Evolutionary conservation across 768 basidiomycete species (phyloP), one percentile per base, ranked within the genome.

Genomic region (Hygrocybe coccinea): DNA sequence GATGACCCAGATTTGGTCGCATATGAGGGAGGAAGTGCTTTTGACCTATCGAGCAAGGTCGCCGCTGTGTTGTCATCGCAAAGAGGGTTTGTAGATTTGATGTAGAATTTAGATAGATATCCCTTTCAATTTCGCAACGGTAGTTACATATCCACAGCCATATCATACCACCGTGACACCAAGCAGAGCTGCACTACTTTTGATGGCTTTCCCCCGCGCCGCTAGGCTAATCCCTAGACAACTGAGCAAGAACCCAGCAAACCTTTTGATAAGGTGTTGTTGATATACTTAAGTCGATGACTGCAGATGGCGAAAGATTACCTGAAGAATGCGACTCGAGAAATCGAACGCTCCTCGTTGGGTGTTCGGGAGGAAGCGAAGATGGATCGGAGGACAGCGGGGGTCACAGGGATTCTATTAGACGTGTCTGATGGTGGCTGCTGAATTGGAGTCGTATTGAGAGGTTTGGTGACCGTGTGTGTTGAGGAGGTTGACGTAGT

Each of bases 241-340:
- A 66, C 91, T 92, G 44, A 93, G 68, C 50, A 93, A 64, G 64
- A 91, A 93, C 1, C 89, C 91, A 2, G 87, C 76, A 67, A 93
- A 93, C 56, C 90, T 92, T 24, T 44, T 21, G 22, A 35, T 41
- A 35, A 22, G 17, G 24, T 12, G 54, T 35, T 37, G 12, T 24
- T 55, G 19, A 52, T 19, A 35, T n/a, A n/a, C n/a, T 22, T 51
- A 56, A 17, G 47, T 45, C 50, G 46, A 17, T 29, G 22, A 17
- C 17, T 22, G 39, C 49, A 17, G 43, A 17, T 52, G 17, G 50
- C 52, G 33, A 52, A 54, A 54, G 51, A 64, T 45, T 67, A 88
- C 90, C 91, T 81, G 69, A 92, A 92, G 75, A 93, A 93, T 29
- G 91, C 90, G 50, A 90, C 78, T 12, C 89, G 81, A 37, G 90